phyloP scores from a whole-genome alignment of 441 rosid species.

The Syzygium malaccense region DNA sequence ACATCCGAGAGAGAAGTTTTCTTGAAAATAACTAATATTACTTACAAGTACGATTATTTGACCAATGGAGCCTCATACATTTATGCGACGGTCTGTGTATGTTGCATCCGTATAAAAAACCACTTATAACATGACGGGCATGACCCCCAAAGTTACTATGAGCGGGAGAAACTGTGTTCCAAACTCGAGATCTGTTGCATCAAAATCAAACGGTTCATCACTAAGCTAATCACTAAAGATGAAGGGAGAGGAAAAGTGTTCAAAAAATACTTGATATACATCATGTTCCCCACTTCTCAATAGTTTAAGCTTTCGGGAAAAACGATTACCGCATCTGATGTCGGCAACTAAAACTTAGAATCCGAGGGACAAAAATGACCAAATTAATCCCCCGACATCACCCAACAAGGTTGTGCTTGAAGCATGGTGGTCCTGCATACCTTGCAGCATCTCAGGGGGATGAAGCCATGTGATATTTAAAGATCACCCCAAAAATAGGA shows the following conservation, averaged over 20 bases:
- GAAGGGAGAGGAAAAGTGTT: background rate
- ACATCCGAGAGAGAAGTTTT: background rate
- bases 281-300: background rate
- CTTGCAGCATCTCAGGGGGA: background rate
- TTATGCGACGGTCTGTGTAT: background rate
- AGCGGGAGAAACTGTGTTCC: rapidly evolving
- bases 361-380: background rate
- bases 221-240: background rate
- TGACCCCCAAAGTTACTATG: background rate
- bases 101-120: background rate
- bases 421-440: background rate
- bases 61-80: background rate
- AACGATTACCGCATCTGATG: background rate
- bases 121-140: background rate
- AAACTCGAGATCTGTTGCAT: rapidly evolving
- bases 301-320: background rate
- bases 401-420: background rate
- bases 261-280: background rate
- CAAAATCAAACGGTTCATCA: background rate
- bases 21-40: background rate
- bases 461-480: background rate
- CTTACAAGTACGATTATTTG: background rate
- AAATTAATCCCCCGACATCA: background rate
- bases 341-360: background rate
- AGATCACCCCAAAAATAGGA: background rate